Evolutionary conservation across 106 monocot species (phyloP).

Genomic region (Phalaenopsis equestris): DNA sequence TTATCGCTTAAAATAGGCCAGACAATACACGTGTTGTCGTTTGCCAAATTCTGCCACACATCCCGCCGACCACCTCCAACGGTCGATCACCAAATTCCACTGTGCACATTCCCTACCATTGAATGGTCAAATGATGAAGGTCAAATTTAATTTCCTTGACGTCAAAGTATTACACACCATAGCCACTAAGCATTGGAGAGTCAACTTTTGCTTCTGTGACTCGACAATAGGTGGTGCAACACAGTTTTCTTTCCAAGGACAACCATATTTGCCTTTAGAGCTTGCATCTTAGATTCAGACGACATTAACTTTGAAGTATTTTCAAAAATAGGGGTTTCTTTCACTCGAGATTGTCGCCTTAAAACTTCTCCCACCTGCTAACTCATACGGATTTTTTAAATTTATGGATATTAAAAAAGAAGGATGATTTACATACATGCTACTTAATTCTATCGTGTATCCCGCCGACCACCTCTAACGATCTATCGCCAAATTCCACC

Average conservation of each 20-base stretch:
- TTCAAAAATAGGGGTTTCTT: conserved; percentile 69
- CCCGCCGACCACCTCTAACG: too few species aligned
- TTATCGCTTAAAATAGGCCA: too few species aligned
- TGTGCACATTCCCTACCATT: too few species aligned
- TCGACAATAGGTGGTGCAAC: conserved; percentile 80
- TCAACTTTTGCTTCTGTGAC: conserved; percentile 83
- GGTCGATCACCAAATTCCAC: too few species aligned
- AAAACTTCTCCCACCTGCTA: conserved; percentile 72
- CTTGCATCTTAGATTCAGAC: conserved; percentile 82
- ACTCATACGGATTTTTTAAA: conserved; percentile 9
- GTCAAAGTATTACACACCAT: conserved; percentile 39
- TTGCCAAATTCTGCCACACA: too few species aligned
- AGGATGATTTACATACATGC: too few species aligned
- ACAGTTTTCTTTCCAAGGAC: conserved; percentile 94
- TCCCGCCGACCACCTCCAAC: too few species aligned
- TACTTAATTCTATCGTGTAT: too few species aligned
- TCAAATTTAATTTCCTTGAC: neutral
- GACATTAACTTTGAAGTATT: conserved; percentile 69
- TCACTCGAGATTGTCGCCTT: conserved; percentile 61
- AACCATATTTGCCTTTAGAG: conserved; percentile 86
- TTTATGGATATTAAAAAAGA: neutral
- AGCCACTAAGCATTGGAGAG: conserved; percentile 67
- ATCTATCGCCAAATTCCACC: too few species aligned
- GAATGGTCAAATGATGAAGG: neutral
- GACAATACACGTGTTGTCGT: too few species aligned